A percentile compares a stretch with the other conserved stretches of the same genome.
Evolutionary conservation across 495 filamentous ascomycete genomes (phyloP).

Genomic region (Trichoderma erinaceum): DNA sequence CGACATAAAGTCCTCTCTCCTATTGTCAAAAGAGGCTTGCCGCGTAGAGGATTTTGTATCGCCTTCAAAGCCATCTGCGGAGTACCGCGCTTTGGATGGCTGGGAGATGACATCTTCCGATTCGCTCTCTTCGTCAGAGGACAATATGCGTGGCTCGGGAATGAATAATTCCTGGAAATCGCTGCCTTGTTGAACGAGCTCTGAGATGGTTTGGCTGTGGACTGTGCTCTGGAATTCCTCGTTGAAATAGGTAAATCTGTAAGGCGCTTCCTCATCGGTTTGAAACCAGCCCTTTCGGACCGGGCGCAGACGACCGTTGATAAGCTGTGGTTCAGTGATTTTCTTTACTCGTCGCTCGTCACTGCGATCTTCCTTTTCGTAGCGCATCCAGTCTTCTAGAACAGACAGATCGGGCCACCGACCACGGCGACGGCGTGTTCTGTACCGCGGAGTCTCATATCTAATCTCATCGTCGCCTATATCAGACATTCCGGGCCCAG

Average conservation of each 20-base stretch:
- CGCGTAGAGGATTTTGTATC: constrained; percentile 27
- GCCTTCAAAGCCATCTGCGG: constrained; percentile 25
- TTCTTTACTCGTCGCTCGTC: constrained; percentile 85
- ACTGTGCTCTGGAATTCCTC: constrained; percentile 92
- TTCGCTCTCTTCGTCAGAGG: constrained; percentile 55
- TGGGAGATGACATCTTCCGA: constrained; percentile 42
- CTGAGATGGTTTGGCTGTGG: constrained; percentile 89
- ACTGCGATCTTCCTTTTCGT: constrained; percentile 80
- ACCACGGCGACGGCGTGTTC: constrained; percentile 47
- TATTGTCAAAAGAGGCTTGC: constrained; percentile 30
- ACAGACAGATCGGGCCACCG: constrained; percentile 59
- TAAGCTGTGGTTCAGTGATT: constrained; percentile 85
- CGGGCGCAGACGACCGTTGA: constrained; percentile 80
- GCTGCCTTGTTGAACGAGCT: constrained; percentile 75
- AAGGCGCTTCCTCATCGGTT: constrained; percentile 84
- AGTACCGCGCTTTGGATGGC: constrained; percentile 22
- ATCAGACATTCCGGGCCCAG: constrained; percentile 68
- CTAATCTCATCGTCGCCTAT: constrained; percentile 68
- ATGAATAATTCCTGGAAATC: constrained; percentile 80
- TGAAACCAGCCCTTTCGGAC: constrained; percentile 76
- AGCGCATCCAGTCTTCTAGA: constrained; percentile 82
- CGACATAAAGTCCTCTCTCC: constrained; percentile 20
- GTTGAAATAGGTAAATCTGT: constrained; percentile 97
- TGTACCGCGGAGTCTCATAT: constrained; percentile 25
- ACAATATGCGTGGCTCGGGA: constrained; percentile 47